Evolutionary conservation across 2,329 filamentous ascomycete species (phyloP).

Genomic region (Botrytis pseudocinerea): DNA sequence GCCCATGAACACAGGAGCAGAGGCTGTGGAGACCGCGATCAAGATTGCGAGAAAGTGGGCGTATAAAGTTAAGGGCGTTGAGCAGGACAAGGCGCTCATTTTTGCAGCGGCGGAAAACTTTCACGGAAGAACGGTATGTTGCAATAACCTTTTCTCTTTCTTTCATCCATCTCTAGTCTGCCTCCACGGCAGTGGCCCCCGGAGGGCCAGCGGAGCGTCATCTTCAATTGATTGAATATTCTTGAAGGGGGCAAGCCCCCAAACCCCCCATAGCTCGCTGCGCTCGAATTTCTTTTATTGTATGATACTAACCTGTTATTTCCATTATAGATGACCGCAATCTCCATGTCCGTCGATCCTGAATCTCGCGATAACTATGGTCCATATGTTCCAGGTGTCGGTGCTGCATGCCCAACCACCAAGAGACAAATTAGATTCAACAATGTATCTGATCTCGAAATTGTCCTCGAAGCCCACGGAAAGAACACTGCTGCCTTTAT

Average conservation of each 20-base stretch:
- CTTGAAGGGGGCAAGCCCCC: conserved; percentile 4
- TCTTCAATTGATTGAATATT: background rate
- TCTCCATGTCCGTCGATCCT: conserved; percentile 92
- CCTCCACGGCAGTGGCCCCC: conserved; percentile 7
- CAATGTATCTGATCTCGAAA: conserved; percentile 77
- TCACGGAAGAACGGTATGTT: conserved; percentile 84
- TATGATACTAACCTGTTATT: conserved; percentile 12
- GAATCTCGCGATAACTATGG: conserved; percentile 95
- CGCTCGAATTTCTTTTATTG: background rate
- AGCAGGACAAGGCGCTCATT: conserved; percentile 78
- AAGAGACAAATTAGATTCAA: conserved; percentile 82
- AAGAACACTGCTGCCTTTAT: conserved; percentile 88
- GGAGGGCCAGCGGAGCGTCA: conserved; percentile 17
- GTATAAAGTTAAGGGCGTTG: conserved; percentile 92
- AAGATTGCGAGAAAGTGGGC: conserved; percentile 98
- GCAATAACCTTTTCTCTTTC: background rate
- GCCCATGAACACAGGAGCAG: conserved; percentile 97
- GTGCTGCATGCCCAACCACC: conserved; percentile 73
- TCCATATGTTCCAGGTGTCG: conserved; percentile 88
- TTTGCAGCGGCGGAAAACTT: conserved; percentile 91
- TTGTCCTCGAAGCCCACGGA: conserved; percentile 76
- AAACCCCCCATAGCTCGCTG: conserved; percentile 13
- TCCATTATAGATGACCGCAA: conserved; percentile 68
- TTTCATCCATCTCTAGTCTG: background rate
- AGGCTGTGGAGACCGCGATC: conserved; percentile 93